phyloP scores from a whole-genome alignment of 176 grass and related monocot species.

The Oryza nivara region DNA sequence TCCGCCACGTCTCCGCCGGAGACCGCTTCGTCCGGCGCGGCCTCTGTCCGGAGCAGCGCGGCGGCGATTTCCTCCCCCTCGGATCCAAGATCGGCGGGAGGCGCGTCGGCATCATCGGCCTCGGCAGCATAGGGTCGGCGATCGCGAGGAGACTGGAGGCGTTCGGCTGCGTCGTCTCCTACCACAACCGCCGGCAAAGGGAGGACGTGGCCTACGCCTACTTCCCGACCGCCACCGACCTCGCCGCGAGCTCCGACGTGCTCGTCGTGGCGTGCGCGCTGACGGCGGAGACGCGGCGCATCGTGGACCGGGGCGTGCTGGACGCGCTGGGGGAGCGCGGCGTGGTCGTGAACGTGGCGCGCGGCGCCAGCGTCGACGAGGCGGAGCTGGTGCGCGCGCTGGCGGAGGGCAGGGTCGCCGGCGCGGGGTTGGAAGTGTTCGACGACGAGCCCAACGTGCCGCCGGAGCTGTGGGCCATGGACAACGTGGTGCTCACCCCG shows the following conservation, averaged over 20 bases:
- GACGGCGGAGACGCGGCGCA: conserved; percentile 46
- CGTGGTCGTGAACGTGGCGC: conserved; percentile 51
- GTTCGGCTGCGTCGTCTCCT: conserved; percentile 43
- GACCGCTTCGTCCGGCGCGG: conserved; percentile 41
- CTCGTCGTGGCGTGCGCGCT: conserved; percentile 44
- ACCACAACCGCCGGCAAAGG: conserved; percentile 31
- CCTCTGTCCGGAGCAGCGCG: conserved; percentile 10
- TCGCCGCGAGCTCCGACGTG: conserved; percentile 39
- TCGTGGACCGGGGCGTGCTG: conserved; percentile 43
- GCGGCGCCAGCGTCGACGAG: conserved; percentile 49
- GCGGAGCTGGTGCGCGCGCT: conserved; percentile 42
- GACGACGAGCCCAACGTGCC: conserved; percentile 43
- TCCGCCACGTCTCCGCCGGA: conserved; percentile 34
- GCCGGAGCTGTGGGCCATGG: conserved; percentile 41
- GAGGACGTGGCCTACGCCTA: conserved; percentile 30
- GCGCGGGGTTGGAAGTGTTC: conserved; percentile 53
- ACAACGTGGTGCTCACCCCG: conserved; percentile 52
- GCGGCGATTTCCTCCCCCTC: conserved; percentile 25
- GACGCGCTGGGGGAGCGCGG: conserved; percentile 45
- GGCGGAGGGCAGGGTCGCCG: conserved; percentile 36
- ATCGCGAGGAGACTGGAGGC: conserved; percentile 45
- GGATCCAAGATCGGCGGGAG: conserved; percentile 47
- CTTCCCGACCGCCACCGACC: conserved; percentile 1
- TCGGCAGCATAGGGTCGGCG: conserved; percentile 41
- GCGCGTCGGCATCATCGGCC: conserved; percentile 47